Conservation (phyloP, 495 filamentous ascomycete genomes). For the Collariella sp. region DNA sequence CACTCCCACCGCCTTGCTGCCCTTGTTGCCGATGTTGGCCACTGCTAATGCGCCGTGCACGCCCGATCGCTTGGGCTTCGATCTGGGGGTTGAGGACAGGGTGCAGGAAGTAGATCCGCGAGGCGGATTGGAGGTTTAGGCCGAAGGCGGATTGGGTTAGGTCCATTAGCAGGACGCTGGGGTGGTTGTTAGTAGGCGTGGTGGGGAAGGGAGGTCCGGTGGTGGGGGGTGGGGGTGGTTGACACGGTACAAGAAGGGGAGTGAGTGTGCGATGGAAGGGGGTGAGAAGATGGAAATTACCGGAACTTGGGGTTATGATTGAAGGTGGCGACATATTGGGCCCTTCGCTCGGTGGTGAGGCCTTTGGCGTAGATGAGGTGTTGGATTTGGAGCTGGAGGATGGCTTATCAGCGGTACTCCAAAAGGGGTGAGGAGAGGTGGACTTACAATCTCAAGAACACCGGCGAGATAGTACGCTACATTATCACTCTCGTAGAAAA, state of each 20-base stretch:
- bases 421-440: background rate
- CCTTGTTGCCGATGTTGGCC: background rate
- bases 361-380: conserved; percentile 74
- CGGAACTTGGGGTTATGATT: conserved; percentile 52
- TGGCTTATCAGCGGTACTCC: conserved; percentile 8
- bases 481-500: conserved; percentile 88
- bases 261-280: background rate
- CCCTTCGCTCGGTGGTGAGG: conserved; percentile 49
- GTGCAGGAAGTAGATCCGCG: conserved; percentile 83
- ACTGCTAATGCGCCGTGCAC: conserved; percentile 81
- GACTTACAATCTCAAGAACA: conserved; percentile 57
- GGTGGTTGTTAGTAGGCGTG: too few species aligned
- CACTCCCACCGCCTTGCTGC: background rate
- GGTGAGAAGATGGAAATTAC: conserved; percentile 5
- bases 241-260: background rate
- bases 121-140: conserved; percentile 72
- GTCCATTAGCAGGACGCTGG: conserved; percentile 79
- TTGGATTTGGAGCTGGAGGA: conserved; percentile 50
- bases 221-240: conserved; percentile 24
- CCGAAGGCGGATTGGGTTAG: conserved; percentile 80
- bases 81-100: conserved; percentile 80
- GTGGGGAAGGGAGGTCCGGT: too few species aligned
- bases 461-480: conserved; percentile 75
- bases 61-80: conserved; percentile 86
- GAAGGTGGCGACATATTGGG: conserved; percentile 70